A percentile compares a stretch with the other conserved stretches of the same genome.
Conservation (phyloP, 148 eudicot species). For the Polygonum maritimum region DNA sequence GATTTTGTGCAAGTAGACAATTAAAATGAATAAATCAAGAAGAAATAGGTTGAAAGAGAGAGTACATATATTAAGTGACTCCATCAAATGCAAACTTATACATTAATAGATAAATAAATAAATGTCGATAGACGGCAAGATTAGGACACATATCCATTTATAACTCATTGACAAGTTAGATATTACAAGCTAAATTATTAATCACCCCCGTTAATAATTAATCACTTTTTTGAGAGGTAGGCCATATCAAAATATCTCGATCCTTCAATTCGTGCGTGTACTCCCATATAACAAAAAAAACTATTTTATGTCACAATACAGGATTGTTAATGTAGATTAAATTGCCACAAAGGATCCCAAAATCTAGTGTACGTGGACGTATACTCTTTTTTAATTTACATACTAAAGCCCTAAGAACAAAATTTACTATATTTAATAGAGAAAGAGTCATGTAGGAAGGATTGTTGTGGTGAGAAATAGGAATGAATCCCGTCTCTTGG, state of each 20-base stretch:
- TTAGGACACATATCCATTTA: no score
- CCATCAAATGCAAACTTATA: not conserved
- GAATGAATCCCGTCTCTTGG: no score
- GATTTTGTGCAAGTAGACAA: not conserved
- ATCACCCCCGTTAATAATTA: not conserved
- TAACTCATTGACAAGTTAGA: no score
- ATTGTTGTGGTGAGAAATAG: no score
- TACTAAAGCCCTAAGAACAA: no score
- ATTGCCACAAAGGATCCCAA: not conserved
- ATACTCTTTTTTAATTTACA: not conserved
- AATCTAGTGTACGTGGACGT: not conserved
- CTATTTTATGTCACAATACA: not conserved
- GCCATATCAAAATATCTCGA: not conserved
- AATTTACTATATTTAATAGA: no score
- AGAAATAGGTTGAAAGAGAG: not conserved
- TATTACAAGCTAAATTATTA: no score
- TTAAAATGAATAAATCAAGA: not conserved
- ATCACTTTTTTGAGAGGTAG: not conserved
- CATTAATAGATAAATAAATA: no score
- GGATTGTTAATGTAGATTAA: not conserved
- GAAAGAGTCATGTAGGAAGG: no score
- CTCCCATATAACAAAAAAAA: no score
- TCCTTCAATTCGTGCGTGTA: not conserved
- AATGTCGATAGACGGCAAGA: no score
- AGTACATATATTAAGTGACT: not conserved